Evolutionary conservation across 192 early-diverging fungal species (phyloP).

Genomic region (Funneliformis mosseae): DNA sequence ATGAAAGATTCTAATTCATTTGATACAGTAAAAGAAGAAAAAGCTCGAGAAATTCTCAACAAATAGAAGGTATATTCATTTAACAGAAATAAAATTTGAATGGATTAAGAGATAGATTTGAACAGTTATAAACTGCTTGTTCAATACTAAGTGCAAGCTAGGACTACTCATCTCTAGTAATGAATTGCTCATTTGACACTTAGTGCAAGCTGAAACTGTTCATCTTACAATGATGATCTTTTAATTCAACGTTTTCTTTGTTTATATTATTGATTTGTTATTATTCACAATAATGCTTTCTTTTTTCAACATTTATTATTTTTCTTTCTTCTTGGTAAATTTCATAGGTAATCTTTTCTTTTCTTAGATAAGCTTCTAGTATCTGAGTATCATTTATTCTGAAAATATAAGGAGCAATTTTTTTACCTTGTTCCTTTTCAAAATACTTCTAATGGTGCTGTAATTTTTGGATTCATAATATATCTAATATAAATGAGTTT

Average conservation of each 20-base stretch:
- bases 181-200: slow-evolving; percentile 8
- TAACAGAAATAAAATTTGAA: slow-evolving; percentile 21
- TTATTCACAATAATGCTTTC: no score
- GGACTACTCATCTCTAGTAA: slow-evolving; percentile 18
- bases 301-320: no score
- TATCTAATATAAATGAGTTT: no score
- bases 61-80: slow-evolving; percentile 25
- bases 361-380: no score
- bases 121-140: slow-evolving; percentile 25
- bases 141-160: slow-evolving; percentile 24
- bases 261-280: slow-evolving; percentile 19
- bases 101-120: slow-evolving; percentile 18
- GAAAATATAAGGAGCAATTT: no score
- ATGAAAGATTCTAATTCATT: slow-evolving; percentile 23
- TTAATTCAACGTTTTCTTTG: slow-evolving; percentile 18
- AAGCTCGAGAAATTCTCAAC: no score
- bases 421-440: no score
- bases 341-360: no score
- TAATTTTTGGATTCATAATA: no score
- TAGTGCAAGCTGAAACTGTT: slow-evolving; percentile 13
- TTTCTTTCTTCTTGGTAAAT: no score
- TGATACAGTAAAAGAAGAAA: slow-evolving; percentile 3
- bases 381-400: no score
- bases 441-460: no score
- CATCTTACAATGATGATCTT: slow-evolving; percentile 21